Percentiles rank a stretch among this genome's conserved stretches.
These are phyloP conservation scores for Pseudocercospora musae DNA, from an alignment of 2,329 filamentous ascomycete species.

Conservation along the genomic window DNA sequence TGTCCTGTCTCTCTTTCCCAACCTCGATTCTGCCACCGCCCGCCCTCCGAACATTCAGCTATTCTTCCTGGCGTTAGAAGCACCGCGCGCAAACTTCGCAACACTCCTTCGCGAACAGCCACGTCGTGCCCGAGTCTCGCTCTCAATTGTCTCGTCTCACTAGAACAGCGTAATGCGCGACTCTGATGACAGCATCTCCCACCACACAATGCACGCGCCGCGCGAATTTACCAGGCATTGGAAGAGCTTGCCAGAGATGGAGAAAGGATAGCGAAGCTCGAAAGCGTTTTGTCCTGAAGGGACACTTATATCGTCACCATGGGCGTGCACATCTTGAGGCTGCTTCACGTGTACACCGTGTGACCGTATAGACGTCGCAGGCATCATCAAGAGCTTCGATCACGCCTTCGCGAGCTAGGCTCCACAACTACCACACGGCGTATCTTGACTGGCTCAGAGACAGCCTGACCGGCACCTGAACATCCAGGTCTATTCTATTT, in stretches of 20 bases:
- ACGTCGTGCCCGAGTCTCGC: not conserved
- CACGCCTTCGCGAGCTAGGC: not conserved
- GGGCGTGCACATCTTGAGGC: not conserved
- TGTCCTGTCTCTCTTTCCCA: not conserved
- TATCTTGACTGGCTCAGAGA: not conserved
- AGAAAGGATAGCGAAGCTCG: not conserved
- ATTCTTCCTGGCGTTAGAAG: no score
- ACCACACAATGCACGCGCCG: not conserved
- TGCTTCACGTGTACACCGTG: not conserved
- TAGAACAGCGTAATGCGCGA: no score
- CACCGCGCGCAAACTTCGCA: not conserved
- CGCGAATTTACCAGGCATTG: not conserved
- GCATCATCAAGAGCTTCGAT: not conserved
- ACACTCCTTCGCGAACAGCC: not conserved
- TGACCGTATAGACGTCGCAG: not conserved
- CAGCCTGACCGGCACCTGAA: not conserved
- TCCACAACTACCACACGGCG: not conserved
- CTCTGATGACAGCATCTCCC: not conserved
- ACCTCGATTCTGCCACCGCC: not conserved
- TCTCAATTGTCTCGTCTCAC: not conserved
- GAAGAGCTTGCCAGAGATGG: not conserved
- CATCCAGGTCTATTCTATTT: not conserved
- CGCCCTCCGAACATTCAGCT: not conserved
- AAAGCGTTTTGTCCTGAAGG: not conserved
- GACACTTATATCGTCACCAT: not conserved